Percentiles rank a stretch among this genome's conserved stretches.
phyloP scores from a whole-genome alignment of 352 stramenopile species.

The Phytophthora idaei region DNA sequence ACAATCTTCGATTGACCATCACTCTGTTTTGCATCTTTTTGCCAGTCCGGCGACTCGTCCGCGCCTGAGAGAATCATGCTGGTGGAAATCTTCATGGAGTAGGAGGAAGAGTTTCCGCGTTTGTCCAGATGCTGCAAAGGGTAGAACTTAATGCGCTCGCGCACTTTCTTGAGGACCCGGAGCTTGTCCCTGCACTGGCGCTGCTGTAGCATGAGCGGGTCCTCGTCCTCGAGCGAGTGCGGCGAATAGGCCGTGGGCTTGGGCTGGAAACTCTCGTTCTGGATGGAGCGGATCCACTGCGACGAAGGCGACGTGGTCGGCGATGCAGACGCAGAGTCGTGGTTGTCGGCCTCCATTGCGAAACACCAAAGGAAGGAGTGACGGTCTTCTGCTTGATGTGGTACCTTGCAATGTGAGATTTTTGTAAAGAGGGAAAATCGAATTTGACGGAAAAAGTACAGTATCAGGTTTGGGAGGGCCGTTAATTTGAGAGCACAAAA shows the following conservation, averaged over 20 bases:
- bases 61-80: conserved; percentile 58
- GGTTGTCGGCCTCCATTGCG: conserved; percentile 9
- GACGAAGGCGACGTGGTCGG: conserved; percentile 24
- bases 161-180: conserved; percentile 55
- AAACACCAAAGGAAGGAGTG: not conserved
- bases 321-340: not conserved
- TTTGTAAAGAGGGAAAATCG: not conserved
- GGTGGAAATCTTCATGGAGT: conserved; percentile 61
- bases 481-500: not conserved
- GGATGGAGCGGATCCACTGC: conserved; percentile 51
- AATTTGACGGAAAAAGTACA: not conserved
- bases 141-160: conserved; percentile 54
- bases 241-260: conserved; percentile 78
- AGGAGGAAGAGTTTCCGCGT: not conserved
- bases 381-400: conserved; percentile 1
- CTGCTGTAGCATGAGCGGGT: conserved; percentile 65
- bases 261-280: conserved; percentile 63
- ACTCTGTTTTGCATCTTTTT: conserved; percentile 6
- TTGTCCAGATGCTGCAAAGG: conserved; percentile 12
- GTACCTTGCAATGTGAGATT: conserved; percentile 15
- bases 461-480: not conserved
- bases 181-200: conserved; percentile 67
- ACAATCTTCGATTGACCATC: conserved; percentile 7
- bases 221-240: conserved; percentile 47
- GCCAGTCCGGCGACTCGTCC: conserved; percentile 25